Evolutionary conservation across 768 basidiomycete species (phyloP).

Genomic region (Glaciozyma martinii): DNA sequence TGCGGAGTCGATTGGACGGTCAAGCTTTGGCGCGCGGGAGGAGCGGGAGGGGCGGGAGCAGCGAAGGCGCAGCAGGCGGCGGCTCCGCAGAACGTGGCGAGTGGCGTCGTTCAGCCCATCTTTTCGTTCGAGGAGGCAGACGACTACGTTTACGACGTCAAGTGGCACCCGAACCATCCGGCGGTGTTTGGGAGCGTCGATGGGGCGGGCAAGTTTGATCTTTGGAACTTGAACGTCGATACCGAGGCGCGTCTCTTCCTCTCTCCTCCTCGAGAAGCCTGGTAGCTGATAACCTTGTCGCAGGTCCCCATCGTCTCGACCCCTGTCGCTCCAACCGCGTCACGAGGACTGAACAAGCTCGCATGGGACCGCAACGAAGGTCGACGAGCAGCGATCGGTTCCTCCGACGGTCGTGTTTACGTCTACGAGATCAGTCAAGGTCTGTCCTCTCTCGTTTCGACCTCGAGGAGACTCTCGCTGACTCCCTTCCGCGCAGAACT

Average conservation of each 20-base stretch:
- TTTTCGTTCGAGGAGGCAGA: constrained; percentile 96
- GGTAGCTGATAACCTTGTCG: background rate
- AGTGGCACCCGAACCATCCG: constrained; percentile 95
- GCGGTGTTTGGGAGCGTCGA: constrained; percentile 88
- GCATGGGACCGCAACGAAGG: constrained; percentile 93
- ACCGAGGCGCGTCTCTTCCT: constrained; percentile 64
- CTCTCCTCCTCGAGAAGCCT: no score
- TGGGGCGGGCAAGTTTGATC: constrained; percentile 86
- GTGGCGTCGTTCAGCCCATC: constrained; percentile 52
- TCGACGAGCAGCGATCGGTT: constrained; percentile 76
- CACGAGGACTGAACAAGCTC: constrained; percentile 82
- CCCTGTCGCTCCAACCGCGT: constrained; percentile 50
- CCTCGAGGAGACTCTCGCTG: background rate
- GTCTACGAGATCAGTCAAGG: constrained; percentile 67
- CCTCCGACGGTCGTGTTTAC: constrained; percentile 84
- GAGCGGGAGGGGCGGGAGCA: background rate
- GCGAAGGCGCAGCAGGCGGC: background rate
- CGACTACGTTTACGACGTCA: constrained; percentile 97
- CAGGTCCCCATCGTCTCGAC: constrained; percentile 91
- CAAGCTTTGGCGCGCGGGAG: constrained; percentile 66
- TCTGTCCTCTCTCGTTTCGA: background rate
- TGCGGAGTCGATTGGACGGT: constrained; percentile 96
- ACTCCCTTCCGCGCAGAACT: constrained; percentile 2
- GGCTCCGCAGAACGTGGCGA: background rate
- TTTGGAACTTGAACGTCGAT: constrained; percentile 97